Base-by-base conservation (phyloP, 208 protist genomes). In the Crithidia fasciculata region DNA sequence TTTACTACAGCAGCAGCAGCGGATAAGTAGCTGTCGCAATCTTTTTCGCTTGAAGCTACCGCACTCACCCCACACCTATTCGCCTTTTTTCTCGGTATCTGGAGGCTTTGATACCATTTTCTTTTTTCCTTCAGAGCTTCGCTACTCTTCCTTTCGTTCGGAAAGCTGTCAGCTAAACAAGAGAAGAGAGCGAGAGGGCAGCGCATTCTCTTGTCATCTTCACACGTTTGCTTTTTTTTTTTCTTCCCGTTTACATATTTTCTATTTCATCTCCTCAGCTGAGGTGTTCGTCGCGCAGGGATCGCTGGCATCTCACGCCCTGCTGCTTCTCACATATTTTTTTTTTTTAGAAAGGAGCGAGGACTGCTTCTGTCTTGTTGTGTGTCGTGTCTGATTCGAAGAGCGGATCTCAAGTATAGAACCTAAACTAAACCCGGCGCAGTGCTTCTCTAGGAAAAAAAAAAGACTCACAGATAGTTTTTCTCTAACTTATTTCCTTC, bases 241-340 rank as follows among this genome's bases (percentile, higher is more conserved):
- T 45, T 62, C 40, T 64, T 58, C 13, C 2, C 28, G 12, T 12
- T 8, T 40, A n/a, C 15, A 59, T 13, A 8, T 59, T 59, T 59
- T 40, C 7, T 59, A 8, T 59, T 53, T 68, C 16, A 5, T 54
- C 60, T 60, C 71, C 47, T 78, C 55, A 75, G 55, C 56, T 65
- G 64, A 12, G 39, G 67, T 70, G 43, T 74, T 8, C 74, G 36
- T 56, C 7, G 37, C n/a, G 8, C 43, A 16, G 45, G 13, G 10
- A 13, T n/a, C 19, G 44, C 15, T 59, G 36, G 56, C 16, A 28
- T 28, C 28, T 28, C 28, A 28, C 28, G 28, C 28, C 28, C 37
- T 70, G 8, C 37, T n/a, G 12, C 15, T n/a, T 12, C 52, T n/a
- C 6, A 55, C 52, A 7, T 70, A 55, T 50, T 70, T 55, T 70